Conservation (phyloP, 2,329 filamentous ascomycete species). For the Curvularia verruculosa region DNA sequence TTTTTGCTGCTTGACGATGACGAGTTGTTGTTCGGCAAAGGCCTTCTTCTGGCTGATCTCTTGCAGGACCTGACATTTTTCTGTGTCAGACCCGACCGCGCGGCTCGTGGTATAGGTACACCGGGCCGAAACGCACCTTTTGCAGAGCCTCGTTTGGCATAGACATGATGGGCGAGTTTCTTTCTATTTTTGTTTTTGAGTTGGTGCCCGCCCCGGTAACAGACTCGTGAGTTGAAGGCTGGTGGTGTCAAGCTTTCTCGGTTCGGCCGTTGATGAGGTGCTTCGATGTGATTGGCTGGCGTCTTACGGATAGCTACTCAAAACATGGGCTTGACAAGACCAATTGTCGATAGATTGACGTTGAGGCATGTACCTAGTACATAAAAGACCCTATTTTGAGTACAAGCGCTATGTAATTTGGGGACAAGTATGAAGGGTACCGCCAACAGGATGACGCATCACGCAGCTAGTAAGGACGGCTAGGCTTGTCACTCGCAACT, state of each 20-base stretch:
- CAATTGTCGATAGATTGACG: no score
- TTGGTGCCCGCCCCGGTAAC: no score
- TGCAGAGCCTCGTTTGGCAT: constrained; percentile 93
- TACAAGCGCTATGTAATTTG: background rate
- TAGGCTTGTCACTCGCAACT: background rate
- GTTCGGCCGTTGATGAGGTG: constrained; percentile 18
- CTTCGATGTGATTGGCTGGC: constrained; percentile 26
- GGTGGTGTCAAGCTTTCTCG: constrained; percentile 31
- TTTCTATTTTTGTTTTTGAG: constrained; percentile 11
- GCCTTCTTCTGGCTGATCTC: constrained; percentile 93
- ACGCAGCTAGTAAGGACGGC: background rate
- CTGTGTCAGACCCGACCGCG: constrained; percentile 7
- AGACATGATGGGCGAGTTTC: constrained; percentile 69
- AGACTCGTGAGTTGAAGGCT: constrained; percentile 12
- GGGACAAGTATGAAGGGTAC: background rate
- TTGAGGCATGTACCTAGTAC: no score
- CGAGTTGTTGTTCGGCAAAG: constrained; percentile 89
- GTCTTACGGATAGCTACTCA: no score
- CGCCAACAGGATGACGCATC: background rate
- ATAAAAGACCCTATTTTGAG: no score
- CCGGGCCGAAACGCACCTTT: constrained; percentile 65
- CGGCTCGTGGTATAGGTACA: no score
- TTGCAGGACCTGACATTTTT: constrained; percentile 71
- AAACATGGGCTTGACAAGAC: no score
- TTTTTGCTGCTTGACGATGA: constrained; percentile 83